Evolutionary conservation across 169 alveolate species (phyloP).

Genomic region (Plasmodium yoelii): DNA sequence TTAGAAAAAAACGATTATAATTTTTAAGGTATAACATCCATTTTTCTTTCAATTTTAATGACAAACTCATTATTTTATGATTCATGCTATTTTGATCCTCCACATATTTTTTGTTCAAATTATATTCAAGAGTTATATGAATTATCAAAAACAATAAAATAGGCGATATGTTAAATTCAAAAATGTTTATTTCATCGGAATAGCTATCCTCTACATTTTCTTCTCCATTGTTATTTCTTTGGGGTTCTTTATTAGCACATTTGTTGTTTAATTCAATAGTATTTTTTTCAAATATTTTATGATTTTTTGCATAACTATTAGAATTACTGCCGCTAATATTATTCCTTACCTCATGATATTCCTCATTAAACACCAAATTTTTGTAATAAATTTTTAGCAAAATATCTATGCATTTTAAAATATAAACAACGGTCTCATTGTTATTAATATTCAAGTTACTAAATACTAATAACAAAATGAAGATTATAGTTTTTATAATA

Average conservation of each 20-base stretch:
- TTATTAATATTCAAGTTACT: slow-evolving; percentile 59
- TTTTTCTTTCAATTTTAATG: slow-evolving; percentile 44
- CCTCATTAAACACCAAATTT: not conserved
- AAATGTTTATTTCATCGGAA: slow-evolving; percentile 11
- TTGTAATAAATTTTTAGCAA: slow-evolving; percentile 51
- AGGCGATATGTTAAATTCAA: slow-evolving; percentile 69
- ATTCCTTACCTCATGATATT: not conserved
- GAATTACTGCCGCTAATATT: too few species aligned
- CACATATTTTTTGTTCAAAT: slow-evolving; percentile 17
- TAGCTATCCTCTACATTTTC: not conserved
- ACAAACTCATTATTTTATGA: slow-evolving; percentile 25
- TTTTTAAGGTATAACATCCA: slow-evolving; percentile 56
- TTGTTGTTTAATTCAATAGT: not conserved
- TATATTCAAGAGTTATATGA: slow-evolving; percentile 60
- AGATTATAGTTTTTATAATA: slow-evolving; percentile 57
- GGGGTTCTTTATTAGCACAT: not conserved
- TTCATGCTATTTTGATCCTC: slow-evolving; percentile 20
- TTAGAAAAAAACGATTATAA: slow-evolving; percentile 30
- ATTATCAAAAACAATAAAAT: slow-evolving; percentile 60
- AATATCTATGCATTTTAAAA: slow-evolving; percentile 60
- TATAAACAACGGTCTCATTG: slow-evolving; percentile 38
- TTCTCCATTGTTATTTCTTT: not conserved
- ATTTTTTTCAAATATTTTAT: too few species aligned
- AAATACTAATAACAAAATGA: slow-evolving; percentile 41
- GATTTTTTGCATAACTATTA: too few species aligned